phyloP scores from a whole-genome alignment of 208 protist species.

The Herpetomonas samuelpessoai region DNA sequence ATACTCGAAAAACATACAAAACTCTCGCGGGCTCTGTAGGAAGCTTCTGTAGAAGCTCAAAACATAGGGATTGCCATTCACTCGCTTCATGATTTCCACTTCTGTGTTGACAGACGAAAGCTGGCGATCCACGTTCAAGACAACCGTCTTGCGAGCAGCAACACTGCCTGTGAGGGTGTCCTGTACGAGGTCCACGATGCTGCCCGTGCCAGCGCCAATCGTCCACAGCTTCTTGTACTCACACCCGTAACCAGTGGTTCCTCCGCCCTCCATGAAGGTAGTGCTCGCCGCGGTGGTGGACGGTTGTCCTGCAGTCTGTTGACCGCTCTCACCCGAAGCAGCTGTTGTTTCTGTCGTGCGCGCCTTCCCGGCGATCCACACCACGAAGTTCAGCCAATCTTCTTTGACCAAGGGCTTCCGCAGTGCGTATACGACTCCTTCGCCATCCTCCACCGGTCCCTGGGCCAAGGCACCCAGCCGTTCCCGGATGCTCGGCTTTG shows the following conservation, averaged over 20 bases:
- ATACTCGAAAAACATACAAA: constrained; percentile 59
- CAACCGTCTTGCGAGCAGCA: constrained; percentile 35
- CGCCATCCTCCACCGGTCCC: constrained; percentile 13
- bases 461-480: constrained; percentile 7
- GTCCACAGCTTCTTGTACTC: constrained; percentile 19
- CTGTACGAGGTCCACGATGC: constrained; percentile 28
- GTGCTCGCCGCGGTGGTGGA: too few relatives aligned
- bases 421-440: constrained; percentile 22
- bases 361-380: too few relatives aligned
- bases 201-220: constrained; percentile 12
- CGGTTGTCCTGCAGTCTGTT: too few relatives aligned
- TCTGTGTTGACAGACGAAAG: constrained; percentile 12
- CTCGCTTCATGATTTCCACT: constrained; percentile 45
- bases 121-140: constrained; percentile 11
- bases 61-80: constrained; percentile 35
- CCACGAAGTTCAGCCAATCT: too few relatives aligned
- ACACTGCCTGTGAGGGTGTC: constrained; percentile 29
- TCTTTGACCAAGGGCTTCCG: constrained; percentile 21
- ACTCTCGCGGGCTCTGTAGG: constrained; percentile 11
- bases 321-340: too few relatives aligned
- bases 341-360: too few relatives aligned
- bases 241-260: too few relatives aligned
- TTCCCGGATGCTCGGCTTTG: too few relatives aligned
- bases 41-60: constrained; percentile 40
- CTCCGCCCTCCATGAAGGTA: too few relatives aligned